Evolutionary conservation across 371 early-diverging fungal species (phyloP).

Genomic region (Apophysomyces variabilis): DNA sequence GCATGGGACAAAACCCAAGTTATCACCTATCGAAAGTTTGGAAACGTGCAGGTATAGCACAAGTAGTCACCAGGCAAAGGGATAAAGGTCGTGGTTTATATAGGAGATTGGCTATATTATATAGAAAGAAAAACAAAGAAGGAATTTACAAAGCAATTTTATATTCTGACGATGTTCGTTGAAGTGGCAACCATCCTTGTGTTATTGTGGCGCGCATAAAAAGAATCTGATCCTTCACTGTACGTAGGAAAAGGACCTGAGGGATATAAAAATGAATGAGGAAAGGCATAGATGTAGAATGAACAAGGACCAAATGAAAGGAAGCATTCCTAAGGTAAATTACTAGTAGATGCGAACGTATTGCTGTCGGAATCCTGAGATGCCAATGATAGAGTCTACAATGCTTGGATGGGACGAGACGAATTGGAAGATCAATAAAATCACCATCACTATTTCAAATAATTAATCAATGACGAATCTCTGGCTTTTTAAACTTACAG

Average conservation of each 20-base stretch:
- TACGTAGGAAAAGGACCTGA: background rate
- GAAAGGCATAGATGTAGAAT: constrained; percentile 6
- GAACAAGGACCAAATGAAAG: constrained; percentile 1
- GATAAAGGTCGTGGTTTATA: too few relatives aligned
- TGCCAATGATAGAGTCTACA: constrained; percentile 8
- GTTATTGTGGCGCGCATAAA: background rate
- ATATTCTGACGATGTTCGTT: too few relatives aligned
- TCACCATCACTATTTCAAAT: constrained; percentile 41
- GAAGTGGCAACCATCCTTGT: background rate
- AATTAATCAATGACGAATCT: background rate
- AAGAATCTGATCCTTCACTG: background rate
- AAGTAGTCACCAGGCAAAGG: too few relatives aligned
- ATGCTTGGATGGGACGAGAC: constrained; percentile 7
- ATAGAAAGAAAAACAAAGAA: too few relatives aligned
- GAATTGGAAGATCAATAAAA: constrained; percentile 45
- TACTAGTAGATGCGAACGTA: constrained; percentile 2
- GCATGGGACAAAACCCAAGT: too few relatives aligned
- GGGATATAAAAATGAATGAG: constrained; percentile 3
- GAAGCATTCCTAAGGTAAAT: background rate
- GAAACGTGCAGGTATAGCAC: too few relatives aligned
- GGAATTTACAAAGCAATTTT: too few relatives aligned
- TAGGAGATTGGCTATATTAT: too few relatives aligned
- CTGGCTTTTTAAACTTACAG: constrained; percentile 35
- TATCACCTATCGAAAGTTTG: too few relatives aligned
- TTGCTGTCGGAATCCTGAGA: constrained; percentile 8